phyloP scores from a whole-genome alignment of 345 rosid species.

The Eucalyptus cladocalyx region DNA sequence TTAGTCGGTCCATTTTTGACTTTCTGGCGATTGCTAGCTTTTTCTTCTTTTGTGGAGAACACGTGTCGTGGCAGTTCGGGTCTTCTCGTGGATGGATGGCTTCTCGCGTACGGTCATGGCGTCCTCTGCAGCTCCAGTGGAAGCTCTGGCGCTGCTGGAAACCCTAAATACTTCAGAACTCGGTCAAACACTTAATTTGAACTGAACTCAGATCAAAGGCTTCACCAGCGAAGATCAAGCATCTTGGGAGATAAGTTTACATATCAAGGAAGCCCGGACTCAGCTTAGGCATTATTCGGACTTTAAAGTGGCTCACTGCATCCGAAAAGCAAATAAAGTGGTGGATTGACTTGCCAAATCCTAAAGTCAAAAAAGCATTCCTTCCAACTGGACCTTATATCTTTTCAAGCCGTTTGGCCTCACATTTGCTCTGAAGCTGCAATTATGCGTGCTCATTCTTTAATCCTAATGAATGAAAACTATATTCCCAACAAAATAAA shows the following conservation, averaged over 20 bases:
- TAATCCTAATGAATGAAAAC: not conserved
- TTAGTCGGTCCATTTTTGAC: not conserved
- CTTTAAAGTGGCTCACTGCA: too few species aligned
- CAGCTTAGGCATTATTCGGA: not conserved
- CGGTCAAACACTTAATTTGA: not conserved
- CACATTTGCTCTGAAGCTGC: not conserved
- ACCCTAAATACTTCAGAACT: not conserved
- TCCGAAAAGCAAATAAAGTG: too few species aligned
- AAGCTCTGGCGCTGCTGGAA: not conserved
- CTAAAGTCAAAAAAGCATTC: too few species aligned
- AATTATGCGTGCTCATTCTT: not conserved
- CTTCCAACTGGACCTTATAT: too few species aligned
- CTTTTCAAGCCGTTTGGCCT: not conserved
- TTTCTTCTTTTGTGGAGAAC: not conserved
- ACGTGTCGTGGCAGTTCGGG: not conserved
- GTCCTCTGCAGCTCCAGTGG: not conserved
- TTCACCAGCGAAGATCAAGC: not conserved
- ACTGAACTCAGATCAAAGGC: not conserved
- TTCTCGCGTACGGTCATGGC: not conserved
- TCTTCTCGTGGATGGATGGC: not conserved
- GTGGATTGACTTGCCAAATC: too few species aligned
- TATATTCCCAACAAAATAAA: too few species aligned
- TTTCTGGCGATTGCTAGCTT: not conserved
- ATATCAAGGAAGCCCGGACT: not conserved
- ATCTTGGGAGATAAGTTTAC: not conserved